Evolutionary conservation across 2,329 filamentous ascomycete species (phyloP), one percentile per base, ranked within the genome.

Genomic region (Aspergillaceae sp.): DNA sequence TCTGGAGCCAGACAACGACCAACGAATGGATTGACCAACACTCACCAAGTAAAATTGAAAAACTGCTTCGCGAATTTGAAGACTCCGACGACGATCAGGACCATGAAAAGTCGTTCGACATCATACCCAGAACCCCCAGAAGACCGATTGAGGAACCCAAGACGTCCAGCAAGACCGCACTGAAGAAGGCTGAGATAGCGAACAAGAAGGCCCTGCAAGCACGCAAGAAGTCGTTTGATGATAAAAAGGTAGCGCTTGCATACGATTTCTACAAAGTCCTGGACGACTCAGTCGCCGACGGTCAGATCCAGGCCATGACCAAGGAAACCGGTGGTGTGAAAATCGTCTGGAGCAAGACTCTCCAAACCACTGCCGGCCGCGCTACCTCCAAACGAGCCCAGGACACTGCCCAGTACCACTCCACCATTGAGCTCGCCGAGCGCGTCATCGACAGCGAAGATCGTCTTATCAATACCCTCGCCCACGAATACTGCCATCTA

Each of bases 401-500:
- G 30, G 26, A 27, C 11, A 10, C 47, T 66, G 10, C 65, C 28
- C 55, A 50, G 43, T 81, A 91, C 63, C 68, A 79, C 56, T 88
- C 87, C 7, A 80, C 75, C 10, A 95, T 97, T 59, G 90, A 97
- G 62, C 79, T 97, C 2, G 87, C 90, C 0, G 82, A 87, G 45
- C 94, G 94, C 63, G 83, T 96, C 41, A 89, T 97, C 51, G 82
- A 88, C 61, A 78, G 84, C 58, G 80, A 86, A 54, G 68, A 84
- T 48, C 80, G 87, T 3, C 76, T 97, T 1, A 76, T 92, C 52
- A 96, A 96, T 64, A 89, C 92, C 0, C 70, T 97, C n/a, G 88
- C 91, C 0, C 92, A 98, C 64, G 92, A 98, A 59, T 97, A 92
- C 71, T 97, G 92, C 65, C 92, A 98, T 61, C 72, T 97, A 1